Evolutionary conservation across 805 yeast genomes (phyloP), one percentile per base, ranked within the genome.

Genomic region (Kuraishia ogatae): DNA sequence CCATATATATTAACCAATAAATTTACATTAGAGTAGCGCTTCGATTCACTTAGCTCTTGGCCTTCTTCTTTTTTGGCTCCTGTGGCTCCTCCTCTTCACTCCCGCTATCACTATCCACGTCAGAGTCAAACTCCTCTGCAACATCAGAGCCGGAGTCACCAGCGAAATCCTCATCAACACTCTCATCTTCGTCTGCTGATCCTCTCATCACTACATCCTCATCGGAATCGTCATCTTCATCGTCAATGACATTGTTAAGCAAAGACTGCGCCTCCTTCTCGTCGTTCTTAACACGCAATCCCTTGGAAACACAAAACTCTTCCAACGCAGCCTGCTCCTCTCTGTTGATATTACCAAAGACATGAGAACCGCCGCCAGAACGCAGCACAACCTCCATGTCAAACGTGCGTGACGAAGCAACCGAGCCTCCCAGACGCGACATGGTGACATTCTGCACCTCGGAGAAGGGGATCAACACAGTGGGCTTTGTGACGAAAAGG

Each of bases 401-500:
- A 70, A 94, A 94, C 0, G 98, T 94, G 66, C 97, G 83, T 29
- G 96, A 86, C 1, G 89, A 80, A 2, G 85, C 73, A 1, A 89
- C 78, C 0, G 91, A 84, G 51, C 83, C 82, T 10, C 97, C 96
- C 10, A 94, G 88, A 71, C 99, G 85, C 2, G 97, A 87, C 73
- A 94, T 86, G 43, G 87, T 83, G 35, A 94, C 83, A 48, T 77
- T 79, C 53, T 84, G 75, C 47, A 94, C 81, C 62, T 94, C 98
- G 0, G 87, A 75, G 68, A 82, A 87, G 55, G 97, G 96, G 60
- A 94, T 88, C 68, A 88, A 88, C 48, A 94, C 82, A 0, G 97
- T 91, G 50, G 99, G 97, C 68, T 94, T 94, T 23, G 97, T 91
- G 51, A 93, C 85, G 67, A 94, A 93, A 59, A 94, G 72, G 66